A percentile compares a stretch with the other conserved stretches of the same genome.
Evolutionary conservation across 208 protist genomes (phyloP).

Genomic region (Leishmania gerbilli): DNA sequence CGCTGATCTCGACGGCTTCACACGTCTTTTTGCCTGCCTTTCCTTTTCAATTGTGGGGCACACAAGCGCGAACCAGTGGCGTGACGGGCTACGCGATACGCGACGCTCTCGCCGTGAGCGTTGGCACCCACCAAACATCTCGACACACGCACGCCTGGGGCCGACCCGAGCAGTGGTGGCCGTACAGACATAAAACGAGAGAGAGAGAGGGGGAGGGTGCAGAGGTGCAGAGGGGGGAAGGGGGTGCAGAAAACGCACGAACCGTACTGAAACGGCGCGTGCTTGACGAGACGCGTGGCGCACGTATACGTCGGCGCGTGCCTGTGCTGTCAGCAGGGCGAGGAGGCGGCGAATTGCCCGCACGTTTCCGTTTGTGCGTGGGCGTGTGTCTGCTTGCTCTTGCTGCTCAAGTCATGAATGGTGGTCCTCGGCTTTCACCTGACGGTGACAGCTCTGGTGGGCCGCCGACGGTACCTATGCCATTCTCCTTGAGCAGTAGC

Average conservation of each 20-base stretch:
- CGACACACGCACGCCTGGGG: background rate
- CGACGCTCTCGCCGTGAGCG: background rate
- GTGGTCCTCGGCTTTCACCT: constrained; percentile 6
- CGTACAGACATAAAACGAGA: background rate
- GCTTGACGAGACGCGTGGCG: background rate
- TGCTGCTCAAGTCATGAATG: background rate
- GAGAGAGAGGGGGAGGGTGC: background rate
- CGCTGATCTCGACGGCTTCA: background rate
- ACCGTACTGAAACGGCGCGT: background rate
- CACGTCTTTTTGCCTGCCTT: background rate
- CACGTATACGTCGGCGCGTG: background rate
- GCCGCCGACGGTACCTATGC: constrained; percentile 8
- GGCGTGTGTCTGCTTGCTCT: background rate
- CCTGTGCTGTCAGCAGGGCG: background rate
- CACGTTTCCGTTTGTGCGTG: background rate
- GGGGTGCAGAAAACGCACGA: background rate
- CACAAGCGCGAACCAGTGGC: background rate
- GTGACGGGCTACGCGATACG: background rate
- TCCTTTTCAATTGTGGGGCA: background rate
- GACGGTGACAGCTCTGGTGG: background rate
- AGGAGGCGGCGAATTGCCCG: background rate
- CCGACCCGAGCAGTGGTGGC: background rate
- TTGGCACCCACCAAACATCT: background rate
- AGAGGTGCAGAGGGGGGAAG: background rate
- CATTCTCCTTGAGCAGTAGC: constrained; percentile 7